Evolutionary conservation across 345 rosid genomes (phyloP).

Genomic region (Populus deltoides): DNA sequence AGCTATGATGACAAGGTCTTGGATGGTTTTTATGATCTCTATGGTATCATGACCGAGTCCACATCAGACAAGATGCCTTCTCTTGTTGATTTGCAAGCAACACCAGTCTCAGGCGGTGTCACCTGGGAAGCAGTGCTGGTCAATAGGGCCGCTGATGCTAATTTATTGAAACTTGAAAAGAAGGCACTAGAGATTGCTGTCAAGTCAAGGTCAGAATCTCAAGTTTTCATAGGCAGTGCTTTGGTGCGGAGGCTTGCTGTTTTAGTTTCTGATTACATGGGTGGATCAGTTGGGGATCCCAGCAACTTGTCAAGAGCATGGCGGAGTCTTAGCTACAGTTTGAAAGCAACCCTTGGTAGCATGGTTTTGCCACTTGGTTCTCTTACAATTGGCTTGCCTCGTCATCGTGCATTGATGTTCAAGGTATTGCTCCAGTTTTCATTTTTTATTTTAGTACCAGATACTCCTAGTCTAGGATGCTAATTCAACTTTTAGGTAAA

Average conservation of each 20-base stretch:
- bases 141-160: constrained; percentile 67
- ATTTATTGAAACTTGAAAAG: constrained; percentile 70
- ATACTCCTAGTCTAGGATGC: neutral
- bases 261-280: constrained; percentile 88
- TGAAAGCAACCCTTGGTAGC: constrained; percentile 73
- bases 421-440: constrained; percentile 49
- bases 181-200: constrained; percentile 68
- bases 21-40: constrained; percentile 91
- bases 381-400: constrained; percentile 85
- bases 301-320: constrained; percentile 67
- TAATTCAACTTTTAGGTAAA: neutral
- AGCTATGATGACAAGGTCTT: constrained; percentile 91
- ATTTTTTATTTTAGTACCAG: neutral
- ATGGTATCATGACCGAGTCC: constrained; percentile 59
- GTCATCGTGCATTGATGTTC: constrained; percentile 92
- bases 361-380: constrained; percentile 93
- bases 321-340: constrained; percentile 67
- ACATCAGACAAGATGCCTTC: constrained; percentile 73
- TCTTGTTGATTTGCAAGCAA: constrained; percentile 82
- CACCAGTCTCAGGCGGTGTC: constrained; percentile 51
- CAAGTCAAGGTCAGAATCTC: constrained; percentile 53
- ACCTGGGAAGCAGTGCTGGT: constrained; percentile 90
- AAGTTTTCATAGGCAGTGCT: constrained; percentile 37
- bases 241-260: constrained; percentile 65
- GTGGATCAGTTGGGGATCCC: constrained; percentile 83